A percentile compares a stretch with the other conserved stretches of the same genome.
These are phyloP conservation scores for Blastobotrys apis DNA, from an alignment of 1,139 yeast genomes.

Conservation along the genomic window DNA sequence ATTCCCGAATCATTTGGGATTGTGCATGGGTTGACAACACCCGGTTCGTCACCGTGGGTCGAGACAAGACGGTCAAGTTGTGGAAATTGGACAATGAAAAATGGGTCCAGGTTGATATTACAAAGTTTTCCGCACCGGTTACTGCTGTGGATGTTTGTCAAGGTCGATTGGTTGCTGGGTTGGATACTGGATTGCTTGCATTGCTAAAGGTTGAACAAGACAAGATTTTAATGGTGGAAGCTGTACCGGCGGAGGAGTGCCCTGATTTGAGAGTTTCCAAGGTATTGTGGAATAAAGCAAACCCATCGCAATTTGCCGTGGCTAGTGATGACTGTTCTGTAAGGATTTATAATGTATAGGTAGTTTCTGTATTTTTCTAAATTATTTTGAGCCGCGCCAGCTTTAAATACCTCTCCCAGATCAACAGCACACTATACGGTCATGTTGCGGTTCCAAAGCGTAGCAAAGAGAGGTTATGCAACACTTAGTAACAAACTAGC, in stretches of 20 bases:
- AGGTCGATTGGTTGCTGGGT: constrained; percentile 58
- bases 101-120: constrained; percentile 23
- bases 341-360: constrained; percentile 21
- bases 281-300: constrained; percentile 41
- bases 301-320: constrained; percentile 46
- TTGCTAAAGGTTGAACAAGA: constrained; percentile 30
- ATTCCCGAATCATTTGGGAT: constrained; percentile 92
- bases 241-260: constrained; percentile 40
- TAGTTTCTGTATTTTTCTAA: no score
- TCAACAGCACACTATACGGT: no score
- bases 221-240: constrained; percentile 21
- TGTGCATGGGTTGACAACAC: constrained; percentile 58
- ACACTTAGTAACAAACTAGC: constrained; percentile 25
- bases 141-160: constrained; percentile 64
- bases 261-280: constrained; percentile 54
- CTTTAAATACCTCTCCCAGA: neutral
- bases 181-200: constrained; percentile 58
- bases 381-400: no score
- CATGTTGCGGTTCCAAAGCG: neutral
- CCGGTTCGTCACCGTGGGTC: constrained; percentile 72
- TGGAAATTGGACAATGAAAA: constrained; percentile 48
- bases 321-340: constrained; percentile 70
- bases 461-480: constrained; percentile 5
- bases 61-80: constrained; percentile 74
- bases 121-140: constrained; percentile 47